phyloP scores from a whole-genome alignment of 345 rosid genomes.

The Leavenworthia alabamica region DNA sequence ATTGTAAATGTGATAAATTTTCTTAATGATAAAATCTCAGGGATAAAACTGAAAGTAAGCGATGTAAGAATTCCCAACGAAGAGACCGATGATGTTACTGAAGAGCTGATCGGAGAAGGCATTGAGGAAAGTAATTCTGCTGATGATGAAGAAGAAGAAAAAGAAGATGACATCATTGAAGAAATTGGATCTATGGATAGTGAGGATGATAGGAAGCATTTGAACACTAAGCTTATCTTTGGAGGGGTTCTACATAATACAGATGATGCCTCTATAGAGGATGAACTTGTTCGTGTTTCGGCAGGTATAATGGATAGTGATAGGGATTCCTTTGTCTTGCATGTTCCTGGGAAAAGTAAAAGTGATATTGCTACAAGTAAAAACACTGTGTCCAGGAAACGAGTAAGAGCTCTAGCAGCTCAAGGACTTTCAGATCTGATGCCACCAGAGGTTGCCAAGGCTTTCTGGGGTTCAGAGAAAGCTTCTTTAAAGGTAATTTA shows the following conservation, averaged over 20 bases:
- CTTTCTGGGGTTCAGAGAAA: slow-evolving; percentile 67
- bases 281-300: slow-evolving; percentile 64
- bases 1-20: slow-evolving; percentile 83
- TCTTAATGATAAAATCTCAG: slow-evolving; percentile 94
- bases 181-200: slow-evolving; percentile 46
- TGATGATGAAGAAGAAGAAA: slow-evolving; percentile 48
- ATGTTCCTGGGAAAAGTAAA: slow-evolving; percentile 44
- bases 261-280: slow-evolving; percentile 57
- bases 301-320: slow-evolving; percentile 60
- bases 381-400: slow-evolving; percentile 45
- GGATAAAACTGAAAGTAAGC: slow-evolving; percentile 73
- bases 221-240: slow-evolving; percentile 67
- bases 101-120: slow-evolving; percentile 55
- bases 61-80: slow-evolving; percentile 50
- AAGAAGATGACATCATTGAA: slow-evolving; percentile 45
- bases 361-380: slow-evolving; percentile 39
- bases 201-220: slow-evolving; percentile 48
- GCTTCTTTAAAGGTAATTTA: slow-evolving; percentile 65
- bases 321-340: slow-evolving; percentile 72
- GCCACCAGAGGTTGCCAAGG: slow-evolving; percentile 88
- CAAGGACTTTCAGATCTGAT: slow-evolving; percentile 82
- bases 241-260: slow-evolving; percentile 87
- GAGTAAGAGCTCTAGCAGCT: slow-evolving; percentile 72
- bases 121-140: slow-evolving; percentile 38
- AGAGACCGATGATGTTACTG: slow-evolving; percentile 49